Percentiles rank a stretch among this genome's conserved stretches.
Conservation (phyloP, 1,139 yeast genomes). For the Hansenula sp. region DNA sequence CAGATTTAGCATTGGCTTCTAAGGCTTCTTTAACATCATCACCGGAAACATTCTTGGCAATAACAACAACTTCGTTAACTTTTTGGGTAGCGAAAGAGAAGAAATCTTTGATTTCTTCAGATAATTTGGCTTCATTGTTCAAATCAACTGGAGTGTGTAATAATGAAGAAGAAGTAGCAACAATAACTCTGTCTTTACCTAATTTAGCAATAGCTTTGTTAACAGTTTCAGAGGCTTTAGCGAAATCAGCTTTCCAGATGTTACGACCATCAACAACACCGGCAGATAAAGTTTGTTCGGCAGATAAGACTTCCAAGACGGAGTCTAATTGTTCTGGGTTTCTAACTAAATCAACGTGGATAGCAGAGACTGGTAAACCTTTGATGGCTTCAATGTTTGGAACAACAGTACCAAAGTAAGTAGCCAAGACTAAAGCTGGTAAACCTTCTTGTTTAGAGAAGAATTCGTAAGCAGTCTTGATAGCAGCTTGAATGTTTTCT, state of each 20-base stretch:
- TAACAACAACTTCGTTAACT: slow-evolving; percentile 82
- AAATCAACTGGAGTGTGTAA: slow-evolving; percentile 98
- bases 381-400: slow-evolving; percentile 91
- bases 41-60: slow-evolving; percentile 86
- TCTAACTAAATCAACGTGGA: slow-evolving; percentile 96
- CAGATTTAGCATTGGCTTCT: slow-evolving; percentile 82
- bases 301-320: slow-evolving; percentile 61
- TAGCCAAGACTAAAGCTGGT: slow-evolving; percentile 79
- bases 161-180: slow-evolving; percentile 94
- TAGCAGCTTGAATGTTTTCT: slow-evolving; percentile 77
- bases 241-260: slow-evolving; percentile 96
- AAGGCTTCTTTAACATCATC: slow-evolving; percentile 63
- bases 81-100: slow-evolving; percentile 98
- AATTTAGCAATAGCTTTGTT: slow-evolving; percentile 78
- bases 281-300: slow-evolving; percentile 79
- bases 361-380: slow-evolving; percentile 88
- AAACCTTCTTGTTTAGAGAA: slow-evolving; percentile 59
- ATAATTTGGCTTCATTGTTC: slow-evolving; percentile 84
- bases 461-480: slow-evolving; percentile 78
- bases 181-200: slow-evolving; percentile 85
- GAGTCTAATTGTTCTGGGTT: slow-evolving; percentile 94
- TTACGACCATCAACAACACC: slow-evolving; percentile 99
- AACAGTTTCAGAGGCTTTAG: slow-evolving; percentile 79
- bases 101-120: slow-evolving; percentile 92
- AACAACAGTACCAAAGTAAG: slow-evolving; percentile 97